These are phyloP conservation scores for Syncephalastrum monosporum DNA, from an alignment of 371 early-diverging fungal genomes.

Conservation along the genomic window DNA sequence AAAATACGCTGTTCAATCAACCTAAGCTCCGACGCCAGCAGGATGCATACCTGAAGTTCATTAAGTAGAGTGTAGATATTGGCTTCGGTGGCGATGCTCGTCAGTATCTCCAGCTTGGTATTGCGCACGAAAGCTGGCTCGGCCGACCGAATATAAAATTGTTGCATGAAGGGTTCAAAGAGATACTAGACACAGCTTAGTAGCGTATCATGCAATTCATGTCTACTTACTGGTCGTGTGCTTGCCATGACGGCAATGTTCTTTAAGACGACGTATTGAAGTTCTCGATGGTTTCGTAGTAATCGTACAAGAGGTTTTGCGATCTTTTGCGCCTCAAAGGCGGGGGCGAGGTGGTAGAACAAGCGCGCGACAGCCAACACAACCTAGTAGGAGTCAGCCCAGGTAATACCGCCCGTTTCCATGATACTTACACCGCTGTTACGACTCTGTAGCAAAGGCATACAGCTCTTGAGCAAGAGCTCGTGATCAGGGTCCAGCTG, in stretches of 20 bases:
- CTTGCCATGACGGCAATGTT: slow-evolving; percentile 77
- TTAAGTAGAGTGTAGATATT: slow-evolving; percentile 56
- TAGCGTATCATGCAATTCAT: neutral
- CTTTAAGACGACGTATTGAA: slow-evolving; percentile 74
- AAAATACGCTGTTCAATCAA: neutral
- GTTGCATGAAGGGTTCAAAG: slow-evolving; percentile 70
- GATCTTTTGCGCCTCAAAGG: slow-evolving; percentile 56
- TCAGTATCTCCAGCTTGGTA: slow-evolving; percentile 84
- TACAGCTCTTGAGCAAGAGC: slow-evolving; percentile 65
- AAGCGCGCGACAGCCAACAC: slow-evolving; percentile 77
- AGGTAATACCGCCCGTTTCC: neutral
- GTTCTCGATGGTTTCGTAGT: slow-evolving; percentile 71
- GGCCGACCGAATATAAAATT: slow-evolving; percentile 79
- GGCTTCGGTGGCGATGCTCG: slow-evolving; percentile 59
- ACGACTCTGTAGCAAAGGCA: slow-evolving; percentile 82
- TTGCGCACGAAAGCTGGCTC: slow-evolving; percentile 80
- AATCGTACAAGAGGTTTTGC: slow-evolving; percentile 78
- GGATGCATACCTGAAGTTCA: slow-evolving; percentile 42
- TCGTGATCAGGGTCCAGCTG: slow-evolving; percentile 76
- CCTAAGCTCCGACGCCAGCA: neutral
- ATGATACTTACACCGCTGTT: slow-evolving; percentile 72
- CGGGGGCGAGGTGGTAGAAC: slow-evolving; percentile 75
- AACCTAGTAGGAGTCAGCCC: slow-evolving; percentile 45
- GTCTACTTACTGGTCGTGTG: slow-evolving; percentile 57
- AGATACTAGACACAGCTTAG: slow-evolving; percentile 41